Evolutionary conservation across 176 grass and related monocot genomes (phyloP), one percentile per base, ranked within the genome.

Genomic region (Bolboschoenus planiculmis): DNA sequence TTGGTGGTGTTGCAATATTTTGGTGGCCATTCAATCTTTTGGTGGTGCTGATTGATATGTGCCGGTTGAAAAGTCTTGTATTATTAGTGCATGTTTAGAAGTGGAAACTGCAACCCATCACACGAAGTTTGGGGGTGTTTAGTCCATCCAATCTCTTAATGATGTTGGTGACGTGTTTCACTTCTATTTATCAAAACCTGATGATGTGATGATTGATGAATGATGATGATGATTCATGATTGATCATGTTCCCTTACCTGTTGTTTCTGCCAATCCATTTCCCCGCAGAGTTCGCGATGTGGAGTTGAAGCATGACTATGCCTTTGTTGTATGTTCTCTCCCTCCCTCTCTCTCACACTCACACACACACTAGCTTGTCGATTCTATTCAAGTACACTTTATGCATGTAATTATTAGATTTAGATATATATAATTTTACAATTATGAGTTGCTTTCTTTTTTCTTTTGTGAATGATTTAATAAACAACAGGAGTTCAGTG

Each of bases 241-340:
- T 94, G 88, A 79, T 94, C 85, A 85, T 83, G 87, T 88, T 56
- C 78, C 83, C 92, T 98, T 89, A 94, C 82, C 94, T 61, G 94
- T 93, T 95, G 59, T 94, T 90, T 87, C 84, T 91, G 94, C 84
- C 89, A 77, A 95, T 99, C 89, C 80, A 61, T 62, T 63, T 82
- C 37, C 78, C 74, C 84, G 93, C 96, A 99, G 96, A 99, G 88
- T 99, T 72, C 96, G 96, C 57, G 93, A 99, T 80, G 96, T 99
- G 93, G 96, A 99, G 79, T 78, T 99, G 96, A 99, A 99, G 96
- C 96, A 90, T 21, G 96, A 99, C 86, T 99, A 93, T 81, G 96
- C 96, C 29, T 99, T 99, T 86, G 90, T 99, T 86, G 96, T 99
- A 99, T 36, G 95, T 91, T 15, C 57, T 74, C 68, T 79, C 50